Evolutionary conservation across 768 basidiomycete genomes (phyloP).

Genomic region (Lentinus brumalis): DNA sequence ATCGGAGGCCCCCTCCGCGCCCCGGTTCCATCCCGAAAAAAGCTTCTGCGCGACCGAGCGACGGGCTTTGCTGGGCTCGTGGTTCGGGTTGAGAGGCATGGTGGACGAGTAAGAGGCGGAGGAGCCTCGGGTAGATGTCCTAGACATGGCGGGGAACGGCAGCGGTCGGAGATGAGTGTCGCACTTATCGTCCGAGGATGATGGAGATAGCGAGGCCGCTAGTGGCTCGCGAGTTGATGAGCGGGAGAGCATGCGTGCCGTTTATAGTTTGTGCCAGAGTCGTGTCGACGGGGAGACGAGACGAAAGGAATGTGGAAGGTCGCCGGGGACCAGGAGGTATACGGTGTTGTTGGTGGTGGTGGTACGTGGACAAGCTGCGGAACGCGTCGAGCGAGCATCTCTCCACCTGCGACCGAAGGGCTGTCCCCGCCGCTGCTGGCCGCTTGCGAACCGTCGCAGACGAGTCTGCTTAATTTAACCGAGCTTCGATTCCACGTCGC

Average conservation of each 20-base stretch:
- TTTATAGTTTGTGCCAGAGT: conserved; percentile 13
- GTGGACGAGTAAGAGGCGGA: conserved; percentile 26
- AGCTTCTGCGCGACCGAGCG: conserved; percentile 11
- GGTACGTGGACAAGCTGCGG: not conserved
- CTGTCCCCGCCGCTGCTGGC: not conserved
- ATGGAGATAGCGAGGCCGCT: conserved; percentile 8
- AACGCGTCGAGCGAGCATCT: not conserved
- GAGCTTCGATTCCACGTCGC: conserved; percentile 17
- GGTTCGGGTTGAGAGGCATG: conserved; percentile 18
- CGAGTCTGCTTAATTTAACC: not conserved
- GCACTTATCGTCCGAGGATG: conserved; percentile 15
- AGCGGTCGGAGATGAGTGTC: conserved; percentile 10
- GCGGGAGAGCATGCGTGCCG: conserved; percentile 6
- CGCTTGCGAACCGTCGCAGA: not conserved
- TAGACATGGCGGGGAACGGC: conserved; percentile 20
- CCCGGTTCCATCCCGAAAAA: conserved; percentile 6
- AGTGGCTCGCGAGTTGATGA: conserved; percentile 22
- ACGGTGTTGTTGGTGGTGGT: not conserved
- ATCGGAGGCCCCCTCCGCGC: not conserved
- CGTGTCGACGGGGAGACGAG: not conserved
- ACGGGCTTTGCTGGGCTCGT: not conserved
- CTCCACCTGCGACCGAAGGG: not conserved
- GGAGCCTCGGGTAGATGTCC: conserved; percentile 23
- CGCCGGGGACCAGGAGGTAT: conserved; percentile 12
- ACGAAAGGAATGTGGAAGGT: conserved; percentile 2